These are phyloP conservation scores for Berkeleyomyces rouxiae DNA, from an alignment of 2,329 filamentous ascomycete species.

Conservation along the genomic window DNA sequence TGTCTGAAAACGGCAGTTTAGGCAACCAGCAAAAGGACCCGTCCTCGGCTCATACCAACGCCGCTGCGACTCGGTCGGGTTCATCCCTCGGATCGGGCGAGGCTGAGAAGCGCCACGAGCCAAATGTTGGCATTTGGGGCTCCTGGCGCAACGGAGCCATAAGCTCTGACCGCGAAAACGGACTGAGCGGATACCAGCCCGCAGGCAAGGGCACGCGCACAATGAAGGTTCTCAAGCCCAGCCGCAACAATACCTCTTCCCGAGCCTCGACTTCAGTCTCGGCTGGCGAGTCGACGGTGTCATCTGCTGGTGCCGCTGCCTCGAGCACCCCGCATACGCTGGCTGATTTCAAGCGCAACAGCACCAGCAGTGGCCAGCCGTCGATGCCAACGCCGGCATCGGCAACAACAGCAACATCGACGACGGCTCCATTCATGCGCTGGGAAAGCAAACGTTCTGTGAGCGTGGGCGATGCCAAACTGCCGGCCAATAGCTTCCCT, in stretches of 20 bases:
- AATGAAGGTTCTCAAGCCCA: conserved; percentile 83
- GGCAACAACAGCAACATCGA: not conserved
- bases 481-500: conserved; percentile 18
- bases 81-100: conserved; percentile 12
- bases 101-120: conserved; percentile 7
- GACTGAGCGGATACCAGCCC: conserved; percentile 52
- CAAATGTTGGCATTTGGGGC: conserved; percentile 42
- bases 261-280: conserved; percentile 20
- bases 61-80: conserved; percentile 19
- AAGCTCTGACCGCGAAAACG: conserved; percentile 27
- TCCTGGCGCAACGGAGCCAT: conserved; percentile 49
- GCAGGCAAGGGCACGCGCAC: conserved; percentile 43
- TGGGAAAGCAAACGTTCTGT: conserved; percentile 16
- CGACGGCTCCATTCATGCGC: not conserved
- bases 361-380: not conserved
- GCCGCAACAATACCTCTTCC: conserved; percentile 43
- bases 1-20: conserved; percentile 11
- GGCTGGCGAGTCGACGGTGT: not conserved
- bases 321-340: conserved; percentile 14
- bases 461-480: conserved; percentile 8
- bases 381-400: not conserved
- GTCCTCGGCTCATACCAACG: conserved; percentile 18
- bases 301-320: not conserved
- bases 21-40: not conserved
- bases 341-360: conserved; percentile 26